A percentile compares a stretch with the other conserved stretches of the same genome.
Evolutionary conservation across 352 stramenopile genomes (phyloP).

Genomic region (Phytophthora macrochlamydospora): DNA sequence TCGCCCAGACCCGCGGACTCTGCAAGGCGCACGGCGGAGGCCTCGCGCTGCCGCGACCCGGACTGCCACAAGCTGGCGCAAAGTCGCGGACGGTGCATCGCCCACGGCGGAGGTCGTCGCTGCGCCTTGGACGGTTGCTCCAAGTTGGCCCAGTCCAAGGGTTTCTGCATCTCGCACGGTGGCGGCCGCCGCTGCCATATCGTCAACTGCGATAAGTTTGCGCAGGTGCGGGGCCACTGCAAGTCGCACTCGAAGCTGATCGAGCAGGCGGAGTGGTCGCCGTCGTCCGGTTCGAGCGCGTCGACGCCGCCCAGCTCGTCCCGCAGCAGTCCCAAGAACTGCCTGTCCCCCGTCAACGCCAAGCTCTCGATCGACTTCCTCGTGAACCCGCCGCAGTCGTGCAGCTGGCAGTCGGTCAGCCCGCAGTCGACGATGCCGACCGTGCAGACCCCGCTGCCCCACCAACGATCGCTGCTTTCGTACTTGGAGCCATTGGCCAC

Average conservation of each 20-base stretch:
- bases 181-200: conserved; percentile 73
- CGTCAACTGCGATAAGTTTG: conserved; percentile 79
- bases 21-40: conserved; percentile 86
- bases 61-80: conserved; percentile 80
- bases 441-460: conserved; percentile 13
- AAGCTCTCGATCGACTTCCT: conserved; percentile 66
- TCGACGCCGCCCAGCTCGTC: conserved; percentile 1
- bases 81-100: conserved; percentile 76
- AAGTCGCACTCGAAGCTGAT: conserved; percentile 86
- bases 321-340: conserved; percentile 1
- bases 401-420: conserved; percentile 4
- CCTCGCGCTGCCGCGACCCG: conserved; percentile 72
- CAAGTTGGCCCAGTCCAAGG: conserved; percentile 77
- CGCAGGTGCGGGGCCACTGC: conserved; percentile 80
- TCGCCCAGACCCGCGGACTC: conserved; percentile 73
- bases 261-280: conserved; percentile 23
- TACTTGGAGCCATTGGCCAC: conserved; percentile 36
- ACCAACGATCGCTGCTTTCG: conserved; percentile 35
- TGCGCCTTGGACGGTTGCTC: conserved; percentile 69
- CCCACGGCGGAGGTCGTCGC: conserved; percentile 70
- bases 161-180: conserved; percentile 83
- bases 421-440: conserved; percentile 5
- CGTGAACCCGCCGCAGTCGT: conserved; percentile 33
- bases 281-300: background rate
- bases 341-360: conserved; percentile 30